These are phyloP conservation scores for Candida takata DNA, from an alignment of 805 yeast genomes.

Conservation along the genomic window DNA sequence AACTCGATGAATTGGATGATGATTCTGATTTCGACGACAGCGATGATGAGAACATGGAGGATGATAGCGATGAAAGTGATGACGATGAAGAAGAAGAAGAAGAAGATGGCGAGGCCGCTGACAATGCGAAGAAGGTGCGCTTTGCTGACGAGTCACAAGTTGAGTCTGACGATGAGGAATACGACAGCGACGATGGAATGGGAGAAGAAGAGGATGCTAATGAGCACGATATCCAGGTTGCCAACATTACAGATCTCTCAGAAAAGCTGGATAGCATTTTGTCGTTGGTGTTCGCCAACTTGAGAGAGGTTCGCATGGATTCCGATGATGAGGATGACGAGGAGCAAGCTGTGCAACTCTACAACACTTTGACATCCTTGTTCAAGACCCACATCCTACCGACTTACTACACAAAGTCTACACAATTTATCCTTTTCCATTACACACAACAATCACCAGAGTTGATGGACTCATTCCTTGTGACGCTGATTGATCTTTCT, in stretches of 20 bases:
- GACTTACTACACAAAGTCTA: slow-evolving; percentile 84
- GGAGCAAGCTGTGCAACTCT: slow-evolving; percentile 53
- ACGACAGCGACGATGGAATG: slow-evolving; percentile 31
- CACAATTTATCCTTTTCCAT: slow-evolving; percentile 78
- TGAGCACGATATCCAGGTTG: slow-evolving; percentile 20
- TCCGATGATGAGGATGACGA: slow-evolving; percentile 46
- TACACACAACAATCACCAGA: slow-evolving; percentile 77
- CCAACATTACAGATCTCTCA: slow-evolving; percentile 46
- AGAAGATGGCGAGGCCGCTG: slow-evolving; percentile 23
- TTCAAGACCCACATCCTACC: slow-evolving; percentile 82
- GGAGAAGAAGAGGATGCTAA: slow-evolving; percentile 39
- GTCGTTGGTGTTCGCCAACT: slow-evolving; percentile 44
- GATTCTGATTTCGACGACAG: slow-evolving; percentile 26
- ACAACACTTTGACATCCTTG: slow-evolving; percentile 65
- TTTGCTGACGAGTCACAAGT: slow-evolving; percentile 16
- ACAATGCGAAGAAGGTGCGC: slow-evolving; percentile 14
- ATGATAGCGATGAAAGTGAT: slow-evolving; percentile 23
- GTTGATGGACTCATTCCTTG: slow-evolving; percentile 78
- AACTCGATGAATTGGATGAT: slow-evolving; percentile 69
- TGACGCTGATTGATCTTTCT: slow-evolving; percentile 74
- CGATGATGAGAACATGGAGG: slow-evolving; percentile 27
- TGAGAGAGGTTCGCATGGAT: slow-evolving; percentile 27
- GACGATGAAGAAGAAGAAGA: slow-evolving; percentile 21
- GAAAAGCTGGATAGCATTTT: slow-evolving; percentile 69
- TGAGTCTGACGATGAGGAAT: slow-evolving; percentile 10